Evolutionary conservation across 2,329 filamentous ascomycete genomes (phyloP), one percentile per base, ranked within the genome.

Genomic region (Verticillium longisporum): DNA sequence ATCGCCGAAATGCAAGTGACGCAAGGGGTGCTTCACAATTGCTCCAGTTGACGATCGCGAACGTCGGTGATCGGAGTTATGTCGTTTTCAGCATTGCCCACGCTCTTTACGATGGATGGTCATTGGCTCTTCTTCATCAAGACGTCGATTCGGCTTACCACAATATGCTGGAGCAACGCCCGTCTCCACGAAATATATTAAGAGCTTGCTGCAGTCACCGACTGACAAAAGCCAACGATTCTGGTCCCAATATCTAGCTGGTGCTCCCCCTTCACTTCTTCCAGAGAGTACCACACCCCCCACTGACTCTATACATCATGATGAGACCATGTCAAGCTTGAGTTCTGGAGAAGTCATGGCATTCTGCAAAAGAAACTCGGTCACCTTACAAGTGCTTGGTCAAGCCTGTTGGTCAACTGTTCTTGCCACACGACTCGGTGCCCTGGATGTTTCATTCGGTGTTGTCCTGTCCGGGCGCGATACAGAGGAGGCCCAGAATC

Each of bases 61-160:
- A 62, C 6, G 69, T 72, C 1, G 73, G 63, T 2, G 66, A 62
- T 14, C 69, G 67, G 38, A 73, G 62, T 3, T 84, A 81, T 60
- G 64, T 88, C 1, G 69, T 88, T 4, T 71, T 97, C 1, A 93
- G 91, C 0, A 86, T 97, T 45, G 83, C 92, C 0, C 93, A 97
- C 73, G 91, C 92, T 1, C 79, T 97, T 21, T 97, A 97, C 66
- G 93, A 97, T 69, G 93, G 93, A 0, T 92, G 88, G 84, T 96
- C 92, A 2, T 81, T 97, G 13, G 78, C 80, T 3, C 75, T 96
- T 15, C 73, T 97, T 1, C 91, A 95, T 67, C 77, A 82, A 54
- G 87, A 95, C 68, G 81, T 97, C 1, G 73, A 80, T 15, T 77
- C 73, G n/a, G 85, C 88, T 1, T 96, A 96, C 64, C 56, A 76